A percentile compares a stretch with the other conserved stretches of the same genome.
These are phyloP conservation scores for Hyphopichia burtonii DNA, from an alignment of 1,139 yeast species.

Conservation along the genomic window DNA sequence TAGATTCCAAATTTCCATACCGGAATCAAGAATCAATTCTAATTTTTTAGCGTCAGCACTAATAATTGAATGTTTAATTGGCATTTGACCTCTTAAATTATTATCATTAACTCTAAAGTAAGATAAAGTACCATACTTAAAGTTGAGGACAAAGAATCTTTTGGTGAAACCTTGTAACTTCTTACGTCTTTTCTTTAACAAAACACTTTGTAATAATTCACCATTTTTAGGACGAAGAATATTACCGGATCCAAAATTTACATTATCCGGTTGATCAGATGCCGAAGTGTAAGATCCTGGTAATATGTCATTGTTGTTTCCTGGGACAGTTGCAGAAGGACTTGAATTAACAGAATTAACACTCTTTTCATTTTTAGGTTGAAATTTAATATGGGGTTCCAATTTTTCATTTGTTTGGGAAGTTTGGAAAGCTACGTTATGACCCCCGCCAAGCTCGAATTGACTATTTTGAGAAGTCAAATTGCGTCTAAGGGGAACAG, in stretches of 20 bases:
- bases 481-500: conserved; percentile 4
- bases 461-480: conserved; percentile 1
- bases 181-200: conserved; percentile 75
- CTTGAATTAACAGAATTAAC: background rate
- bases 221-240: conserved; percentile 49
- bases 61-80: conserved; percentile 73
- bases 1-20: conserved; percentile 92
- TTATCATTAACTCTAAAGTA: conserved; percentile 72
- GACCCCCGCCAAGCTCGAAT: background rate
- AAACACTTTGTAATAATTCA: conserved; percentile 67
- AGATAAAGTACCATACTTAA: conserved; percentile 77
- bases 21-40: conserved; percentile 85
- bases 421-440: background rate
- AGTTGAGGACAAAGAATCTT: conserved; percentile 79
- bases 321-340: background rate
- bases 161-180: conserved; percentile 81
- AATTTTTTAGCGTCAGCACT: conserved; percentile 70
- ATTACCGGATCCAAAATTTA: conserved; percentile 3
- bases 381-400: background rate
- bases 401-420: background rate
- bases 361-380: background rate
- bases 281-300: background rate
- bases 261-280: background rate
- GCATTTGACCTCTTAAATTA: conserved; percentile 88
- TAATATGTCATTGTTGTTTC: background rate